Conservation (phyloP, 164 flowering plant species). For the Tinospora cordifolia region DNA sequence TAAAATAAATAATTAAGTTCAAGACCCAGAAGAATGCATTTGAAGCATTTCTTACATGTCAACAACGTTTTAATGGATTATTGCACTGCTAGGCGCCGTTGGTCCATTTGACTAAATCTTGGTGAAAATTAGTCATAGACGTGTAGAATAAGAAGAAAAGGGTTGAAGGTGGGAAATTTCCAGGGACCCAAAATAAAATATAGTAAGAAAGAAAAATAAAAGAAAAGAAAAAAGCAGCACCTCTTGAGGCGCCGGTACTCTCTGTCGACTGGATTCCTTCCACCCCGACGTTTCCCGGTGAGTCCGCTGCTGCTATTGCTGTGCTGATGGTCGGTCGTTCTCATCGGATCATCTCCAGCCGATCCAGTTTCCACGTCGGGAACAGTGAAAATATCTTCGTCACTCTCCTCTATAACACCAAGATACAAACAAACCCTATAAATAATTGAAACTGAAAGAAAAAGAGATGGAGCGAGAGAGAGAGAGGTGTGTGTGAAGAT, state of each 20-base stretch:
- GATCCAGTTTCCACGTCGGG: conserved; percentile 47
- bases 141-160: too few relatives aligned
- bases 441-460: not conserved
- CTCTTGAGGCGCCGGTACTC: conserved; percentile 55
- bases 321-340: conserved; percentile 6
- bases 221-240: conserved; percentile 14
- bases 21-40: too few relatives aligned
- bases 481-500: not conserved
- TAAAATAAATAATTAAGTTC: too few relatives aligned
- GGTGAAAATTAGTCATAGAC: too few relatives aligned
- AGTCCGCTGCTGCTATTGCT: conserved; percentile 12
- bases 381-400: conserved; percentile 55
- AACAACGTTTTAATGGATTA: too few relatives aligned
- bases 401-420: conserved; percentile 39
- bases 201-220: too few relatives aligned
- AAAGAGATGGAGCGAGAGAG: too few relatives aligned
- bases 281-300: conserved; percentile 37
- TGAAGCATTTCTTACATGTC: too few relatives aligned
- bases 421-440: not conserved
- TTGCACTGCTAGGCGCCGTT: too few relatives aligned
- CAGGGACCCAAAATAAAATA: too few relatives aligned
- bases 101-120: too few relatives aligned
- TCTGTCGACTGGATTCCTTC: conserved; percentile 52
- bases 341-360: conserved; percentile 3
- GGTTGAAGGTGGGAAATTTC: too few relatives aligned